Evolutionary conservation across 495 filamentous ascomycete species (phyloP), one percentile per base, ranked within the genome.

Genomic region (Bryoglossum gracile): DNA sequence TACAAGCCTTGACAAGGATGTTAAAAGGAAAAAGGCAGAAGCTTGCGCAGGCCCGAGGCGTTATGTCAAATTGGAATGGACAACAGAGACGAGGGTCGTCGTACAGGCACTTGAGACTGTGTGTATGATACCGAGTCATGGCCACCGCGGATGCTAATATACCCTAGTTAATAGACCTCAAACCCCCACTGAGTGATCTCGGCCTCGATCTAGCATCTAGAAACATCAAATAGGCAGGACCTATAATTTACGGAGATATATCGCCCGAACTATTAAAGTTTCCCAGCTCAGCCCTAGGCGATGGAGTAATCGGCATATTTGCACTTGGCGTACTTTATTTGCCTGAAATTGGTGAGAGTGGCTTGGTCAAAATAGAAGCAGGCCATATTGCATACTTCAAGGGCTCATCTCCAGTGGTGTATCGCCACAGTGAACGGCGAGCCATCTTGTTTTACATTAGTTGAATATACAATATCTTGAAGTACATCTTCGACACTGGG

Each of bases 301-400:
- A 8, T 37, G 44, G 44, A 10, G 23, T 47, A 26, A 47, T 47
- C 4, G 44, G 44, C 28, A 47, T 47, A 47, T 16, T 47, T 35
- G 44, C 44, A 47, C 44, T 47, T 35, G 44, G 44, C 32, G 19
- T 30, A 19, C 44, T 47, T 47, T 16, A 47, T 22, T 32, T 47
- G 30, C 44, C 44, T 47, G 30, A 47, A 21, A 23, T 47, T 30
- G 44, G 44, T 8, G 32, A 47, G 13, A 47, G 44, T 47, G 44
- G 30, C 10, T 16, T 17, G 28, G 18, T 4, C 14, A 37, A 9
- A 32, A 47, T 47, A 11, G 33, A 47, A 16, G 13, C 17, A 36
- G 44, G 28, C 26, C 19, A 5, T 5, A 13, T 30, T 13, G 26
- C 26, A 13, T 30, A 30, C 13, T 30, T 30, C 13, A 5, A 13